These are phyloP conservation scores for Floccularia luteovirens DNA, from an alignment of 768 basidiomycete genomes.

Conservation along the genomic window DNA sequence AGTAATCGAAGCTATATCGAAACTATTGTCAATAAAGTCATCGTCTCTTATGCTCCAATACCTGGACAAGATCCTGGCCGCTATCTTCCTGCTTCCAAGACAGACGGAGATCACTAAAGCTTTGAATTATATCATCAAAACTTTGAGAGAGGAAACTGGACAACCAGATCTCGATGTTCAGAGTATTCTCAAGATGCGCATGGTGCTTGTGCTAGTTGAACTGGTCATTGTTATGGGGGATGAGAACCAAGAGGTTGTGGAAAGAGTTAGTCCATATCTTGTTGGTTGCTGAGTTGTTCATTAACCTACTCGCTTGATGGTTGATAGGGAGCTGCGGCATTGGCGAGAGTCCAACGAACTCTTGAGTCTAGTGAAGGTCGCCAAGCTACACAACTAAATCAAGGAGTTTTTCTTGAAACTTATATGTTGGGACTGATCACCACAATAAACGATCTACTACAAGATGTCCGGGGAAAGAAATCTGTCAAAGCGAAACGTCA, in stretches of 20 bases:
- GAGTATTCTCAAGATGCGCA: conserved; percentile 55
- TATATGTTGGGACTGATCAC: conserved; percentile 84
- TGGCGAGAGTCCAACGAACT: conserved; percentile 37
- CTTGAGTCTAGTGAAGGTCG: conserved; percentile 23
- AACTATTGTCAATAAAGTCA: conserved; percentile 34
- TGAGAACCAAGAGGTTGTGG: conserved; percentile 36
- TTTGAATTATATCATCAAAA: conserved; percentile 51
- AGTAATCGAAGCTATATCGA: conserved; percentile 56
- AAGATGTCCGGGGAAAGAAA: conserved; percentile 78
- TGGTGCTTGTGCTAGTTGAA: conserved; percentile 64
- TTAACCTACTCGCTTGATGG: conserved; percentile 1
- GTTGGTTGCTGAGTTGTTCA: background rate
- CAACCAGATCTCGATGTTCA: conserved; percentile 30
- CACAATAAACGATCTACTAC: conserved; percentile 77
- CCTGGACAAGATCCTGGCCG: conserved; percentile 51
- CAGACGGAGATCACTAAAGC: conserved; percentile 49
- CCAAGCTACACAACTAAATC: conserved; percentile 21
- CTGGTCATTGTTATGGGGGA: conserved; percentile 77
- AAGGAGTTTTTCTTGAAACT: conserved; percentile 58
- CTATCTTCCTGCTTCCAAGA: conserved; percentile 54
- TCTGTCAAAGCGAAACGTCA: conserved; percentile 59
- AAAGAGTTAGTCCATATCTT: conserved; percentile 29
- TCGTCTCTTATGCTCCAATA: conserved; percentile 47
- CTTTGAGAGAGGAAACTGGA: conserved; percentile 42
- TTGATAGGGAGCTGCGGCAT: conserved; percentile 23